Evolutionary conservation across 2,329 filamentous ascomycete genomes (phyloP).

Genomic region (Incumbomyces lentus): DNA sequence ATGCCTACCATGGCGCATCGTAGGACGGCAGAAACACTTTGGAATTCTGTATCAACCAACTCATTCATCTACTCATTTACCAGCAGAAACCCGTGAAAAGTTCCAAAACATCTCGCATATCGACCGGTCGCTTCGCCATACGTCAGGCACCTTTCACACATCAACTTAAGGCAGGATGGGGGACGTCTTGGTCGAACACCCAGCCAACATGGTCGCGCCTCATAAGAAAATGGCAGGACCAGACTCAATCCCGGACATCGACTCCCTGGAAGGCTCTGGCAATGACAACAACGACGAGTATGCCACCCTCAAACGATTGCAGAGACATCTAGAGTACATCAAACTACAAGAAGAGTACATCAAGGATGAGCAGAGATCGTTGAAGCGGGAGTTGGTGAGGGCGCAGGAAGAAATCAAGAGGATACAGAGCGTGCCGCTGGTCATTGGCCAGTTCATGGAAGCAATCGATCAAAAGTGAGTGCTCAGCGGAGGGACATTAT

Average conservation of each 20-base stretch:
- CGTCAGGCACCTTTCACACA: neutral
- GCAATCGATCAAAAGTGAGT: conserved; percentile 96
- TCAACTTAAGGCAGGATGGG: conserved; percentile 50
- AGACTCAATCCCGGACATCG: conserved; percentile 74
- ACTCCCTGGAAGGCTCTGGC: conserved; percentile 73
- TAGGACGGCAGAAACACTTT: no score
- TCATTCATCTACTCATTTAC: no score
- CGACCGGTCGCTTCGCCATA: neutral
- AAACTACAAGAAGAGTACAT: conserved; percentile 99
- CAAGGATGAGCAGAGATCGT: conserved; percentile 97
- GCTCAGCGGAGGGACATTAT: no score
- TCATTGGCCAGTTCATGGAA: conserved; percentile 99
- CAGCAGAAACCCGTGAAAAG: no score
- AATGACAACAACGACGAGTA: conserved; percentile 86
- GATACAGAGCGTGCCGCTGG: conserved; percentile 93
- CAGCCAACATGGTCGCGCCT: conserved; percentile 60
- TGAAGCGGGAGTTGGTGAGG: conserved; percentile 93
- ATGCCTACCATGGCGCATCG: no score
- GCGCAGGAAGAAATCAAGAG: conserved; percentile 99
- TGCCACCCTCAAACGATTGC: conserved; percentile 87
- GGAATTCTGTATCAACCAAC: no score
- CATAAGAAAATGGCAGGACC: conserved; percentile 72
- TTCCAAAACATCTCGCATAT: no score
- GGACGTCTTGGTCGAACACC: conserved; percentile 75
- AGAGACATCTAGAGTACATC: conserved; percentile 94